Evolutionary conservation across 2,329 filamentous ascomycete genomes (phyloP).

Genomic region (Cordyceps cateniannulata): DNA sequence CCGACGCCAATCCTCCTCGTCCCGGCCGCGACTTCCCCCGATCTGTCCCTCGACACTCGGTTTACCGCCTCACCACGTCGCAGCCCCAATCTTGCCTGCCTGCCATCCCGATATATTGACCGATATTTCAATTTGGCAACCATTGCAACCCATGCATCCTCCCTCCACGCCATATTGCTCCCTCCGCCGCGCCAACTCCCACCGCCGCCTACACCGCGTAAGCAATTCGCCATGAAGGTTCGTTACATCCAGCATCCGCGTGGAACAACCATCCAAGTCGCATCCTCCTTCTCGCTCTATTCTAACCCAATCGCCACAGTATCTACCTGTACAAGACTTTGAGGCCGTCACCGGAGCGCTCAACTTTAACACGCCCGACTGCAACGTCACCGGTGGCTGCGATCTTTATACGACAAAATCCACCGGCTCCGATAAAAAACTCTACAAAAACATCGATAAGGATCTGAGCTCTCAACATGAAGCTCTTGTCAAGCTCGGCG

Average conservation of each 20-base stretch:
- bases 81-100: neutral
- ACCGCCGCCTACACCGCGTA: neutral
- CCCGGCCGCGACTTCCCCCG: neutral
- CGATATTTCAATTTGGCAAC: neutral
- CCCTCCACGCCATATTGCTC: constrained; percentile 9
- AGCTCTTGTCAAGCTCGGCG: constrained; percentile 76
- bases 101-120: neutral
- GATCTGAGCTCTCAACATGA: constrained; percentile 89
- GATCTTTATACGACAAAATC: constrained; percentile 98
- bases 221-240: constrained; percentile 32
- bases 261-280: neutral
- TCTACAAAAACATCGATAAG: constrained; percentile 92
- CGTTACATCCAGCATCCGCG: constrained; percentile 13
- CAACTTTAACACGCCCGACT: constrained; percentile 92
- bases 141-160: neutral
- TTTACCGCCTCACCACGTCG: neutral
- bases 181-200: constrained; percentile 2
- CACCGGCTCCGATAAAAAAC: constrained; percentile 89
- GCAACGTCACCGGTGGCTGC: constrained; percentile 86
- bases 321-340: constrained; percentile 83
- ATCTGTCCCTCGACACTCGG: constrained; percentile 14
- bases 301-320: constrained; percentile 46
- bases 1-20: neutral
- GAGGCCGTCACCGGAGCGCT: constrained; percentile 87
- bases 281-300: neutral